phyloP scores from a whole-genome alignment of 1,139 yeast species.

The Groenewaldozyma auringiensis region DNA sequence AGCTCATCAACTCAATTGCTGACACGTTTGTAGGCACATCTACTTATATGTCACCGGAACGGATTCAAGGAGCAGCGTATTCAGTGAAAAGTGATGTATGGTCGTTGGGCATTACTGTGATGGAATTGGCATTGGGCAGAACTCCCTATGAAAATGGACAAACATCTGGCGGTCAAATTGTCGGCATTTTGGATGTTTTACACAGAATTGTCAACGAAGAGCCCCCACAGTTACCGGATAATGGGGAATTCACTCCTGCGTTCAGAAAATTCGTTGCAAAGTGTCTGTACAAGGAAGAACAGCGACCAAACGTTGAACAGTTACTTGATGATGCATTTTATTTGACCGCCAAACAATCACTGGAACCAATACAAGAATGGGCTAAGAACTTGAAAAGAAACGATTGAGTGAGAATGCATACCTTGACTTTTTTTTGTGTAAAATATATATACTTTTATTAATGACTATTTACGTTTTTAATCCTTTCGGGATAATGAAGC shows the following conservation, averaged over 20 bases:
- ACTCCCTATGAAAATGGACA: constrained; percentile 46
- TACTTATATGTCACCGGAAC: constrained; percentile 95
- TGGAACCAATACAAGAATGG: constrained; percentile 44
- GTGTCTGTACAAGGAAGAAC: constrained; percentile 62
- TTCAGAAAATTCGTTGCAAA: constrained; percentile 58
- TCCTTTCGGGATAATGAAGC: constrained; percentile 1
- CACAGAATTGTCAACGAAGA: constrained; percentile 91
- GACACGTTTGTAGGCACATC: constrained; percentile 98
- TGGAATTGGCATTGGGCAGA: constrained; percentile 79
- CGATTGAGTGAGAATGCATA: background rate
- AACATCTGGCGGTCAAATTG: constrained; percentile 26
- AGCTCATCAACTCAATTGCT: constrained; percentile 83
- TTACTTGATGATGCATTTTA: constrained; percentile 43
- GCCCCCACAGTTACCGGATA: constrained; percentile 62
- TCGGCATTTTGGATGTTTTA: constrained; percentile 79
- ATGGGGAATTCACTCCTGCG: constrained; percentile 34
- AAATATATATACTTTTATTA: no score
- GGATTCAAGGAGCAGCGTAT: constrained; percentile 90
- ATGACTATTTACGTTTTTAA: background rate
- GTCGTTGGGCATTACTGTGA: constrained; percentile 87
- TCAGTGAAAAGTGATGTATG: constrained; percentile 93
- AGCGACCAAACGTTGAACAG: constrained; percentile 57
- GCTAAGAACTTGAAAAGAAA: constrained; percentile 30
- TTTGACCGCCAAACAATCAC: constrained; percentile 36
- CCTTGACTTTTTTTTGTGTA: background rate